Evolutionary conservation across 352 stramenopile species (phyloP), one percentile per base, ranked within the genome.

Genomic region (Pythium grandisporangium): DNA sequence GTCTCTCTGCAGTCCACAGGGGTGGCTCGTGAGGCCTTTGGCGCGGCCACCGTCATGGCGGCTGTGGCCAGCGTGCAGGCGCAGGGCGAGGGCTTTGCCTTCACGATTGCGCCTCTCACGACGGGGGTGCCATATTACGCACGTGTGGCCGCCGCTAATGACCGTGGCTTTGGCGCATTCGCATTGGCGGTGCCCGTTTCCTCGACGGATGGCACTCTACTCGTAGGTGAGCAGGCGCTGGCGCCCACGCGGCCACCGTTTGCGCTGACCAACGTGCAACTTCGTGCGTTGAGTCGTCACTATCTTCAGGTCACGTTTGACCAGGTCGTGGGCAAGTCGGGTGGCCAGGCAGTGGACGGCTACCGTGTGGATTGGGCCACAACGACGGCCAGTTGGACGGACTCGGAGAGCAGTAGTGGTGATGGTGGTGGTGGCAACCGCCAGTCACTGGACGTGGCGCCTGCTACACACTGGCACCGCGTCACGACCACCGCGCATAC

Each of bases 141-240:
- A 6, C 71, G 84, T 13, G 75, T 97, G 5, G 65, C 71, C 24
- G 85, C 84, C 7, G 51, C 58, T 7, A 96, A 95, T 42, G 84
- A 94, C 45, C 68, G 69, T 32, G 88, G 91, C 6, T 62, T 68
- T 23, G 84, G 89, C 1, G 67, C 55, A 2, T 96, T 89, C 25
- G 70, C 65, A 2, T 63, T 42, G 22, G 55, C 52, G 6, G 45
- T 33, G 4, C 43, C 43, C 8, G 24, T 54, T 5, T 40, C 35
- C 14, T 42, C 27, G 6, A 56, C 30, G 10, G 36, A 53, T 13
- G 53, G 59, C 1, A n/a, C n/a, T n/a, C n/a, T n/a, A n/a, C n/a
- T n/a, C n/a, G n/a, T n/a, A n/a, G n/a, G n/a, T n/a, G n/a, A n/a
- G n/a, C n/a, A n/a, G n/a, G n/a, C n/a, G n/a, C 20, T 75, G 2